Evolutionary conservation across 225 moss, liverwort and hornwort species (phyloP), one percentile per base, ranked within the genome.

Genomic region (Bryum argenteum): DNA sequence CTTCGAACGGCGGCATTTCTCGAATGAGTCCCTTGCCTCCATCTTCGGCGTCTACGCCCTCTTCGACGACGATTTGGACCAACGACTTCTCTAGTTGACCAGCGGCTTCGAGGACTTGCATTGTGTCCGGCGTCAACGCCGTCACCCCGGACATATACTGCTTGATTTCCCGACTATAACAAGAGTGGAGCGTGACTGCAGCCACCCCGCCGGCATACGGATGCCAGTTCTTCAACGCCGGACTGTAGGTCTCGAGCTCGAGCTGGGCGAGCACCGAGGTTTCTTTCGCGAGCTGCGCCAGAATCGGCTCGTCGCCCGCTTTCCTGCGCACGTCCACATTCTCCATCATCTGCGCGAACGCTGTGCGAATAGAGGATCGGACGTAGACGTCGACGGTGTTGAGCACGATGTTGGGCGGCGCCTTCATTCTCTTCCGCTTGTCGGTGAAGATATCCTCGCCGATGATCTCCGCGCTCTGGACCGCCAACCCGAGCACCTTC

Each of bases 1-100:
- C 90, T 65, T 96, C 96, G 48, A 88, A 96, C 24, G 91, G 96
- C 5, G 85, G 90, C 93, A 96, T 96, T 68, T 91, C 91, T 11
- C 90, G 73, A 33, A 96, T 93, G 38, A 96, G 43, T 12, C 87
- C 87, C 77, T 93, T 96, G 8, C 96, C 96, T 33, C 96, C 96
- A 72, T 96, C 96, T 54, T 96, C 96, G 1, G 96, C 93, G 51
- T 93, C 82, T 62, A 79, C 90, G 19, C 90, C 93, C 61, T 96
- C 96, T 63, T 91, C 93, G 2, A 93, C 96, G 0, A 89, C 96
- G n/a, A 93, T 91, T 72, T 89, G 87, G 17, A 96, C 93, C 11
- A 96, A 82, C 11, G 75, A 62, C 77, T 86, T 91, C 73, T 96
- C 96, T 4, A 96, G 44, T 17, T 83, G 77, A 75, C 86, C 86